A percentile compares a stretch with the other conserved stretches of the same genome.
Conservation (phyloP, 495 filamentous ascomycete species). For the Penicillium paxilli region DNA sequence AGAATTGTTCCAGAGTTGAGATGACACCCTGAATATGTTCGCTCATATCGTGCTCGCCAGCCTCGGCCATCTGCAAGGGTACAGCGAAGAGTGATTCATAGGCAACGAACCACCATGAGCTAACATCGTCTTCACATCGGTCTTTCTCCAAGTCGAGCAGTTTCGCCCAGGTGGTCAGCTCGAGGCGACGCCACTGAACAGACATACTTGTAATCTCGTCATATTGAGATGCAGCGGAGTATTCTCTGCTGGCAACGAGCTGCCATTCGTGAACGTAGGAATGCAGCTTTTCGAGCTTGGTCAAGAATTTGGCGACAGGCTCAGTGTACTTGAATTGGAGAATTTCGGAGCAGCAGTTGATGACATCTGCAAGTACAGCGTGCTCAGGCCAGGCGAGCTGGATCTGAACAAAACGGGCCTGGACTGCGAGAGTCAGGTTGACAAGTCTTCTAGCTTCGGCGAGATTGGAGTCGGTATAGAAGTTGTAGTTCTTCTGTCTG, state of each 20-base stretch:
- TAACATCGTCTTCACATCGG: slow-evolving; percentile 71
- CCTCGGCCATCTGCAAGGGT: slow-evolving; percentile 61
- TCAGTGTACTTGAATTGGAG: slow-evolving; percentile 76
- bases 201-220: slow-evolving; percentile 74
- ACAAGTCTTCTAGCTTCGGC: slow-evolving; percentile 71
- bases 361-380: slow-evolving; percentile 72
- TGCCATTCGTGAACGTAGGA: slow-evolving; percentile 88
- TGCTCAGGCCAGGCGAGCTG: slow-evolving; percentile 71
- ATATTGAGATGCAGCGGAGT: slow-evolving; percentile 65
- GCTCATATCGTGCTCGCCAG: slow-evolving; percentile 53
- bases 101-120: slow-evolving; percentile 94
- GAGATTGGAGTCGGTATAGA: slow-evolving; percentile 81
- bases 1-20: slow-evolving; percentile 70
- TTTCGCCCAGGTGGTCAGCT: slow-evolving; percentile 87
- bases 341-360: slow-evolving; percentile 69
- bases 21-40: slow-evolving; percentile 67
- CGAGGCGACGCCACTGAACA: slow-evolving; percentile 84
- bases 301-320: slow-evolving; percentile 80
- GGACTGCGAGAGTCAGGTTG: slow-evolving; percentile 61
- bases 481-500: slow-evolving; percentile 64
- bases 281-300: slow-evolving; percentile 82
- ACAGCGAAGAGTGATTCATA: slow-evolving; percentile 83
- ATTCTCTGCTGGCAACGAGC: slow-evolving; percentile 77
- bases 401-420: slow-evolving; percentile 68
- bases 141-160: slow-evolving; percentile 83